Evolutionary conservation across 2,329 filamentous ascomycete genomes (phyloP).

Genomic region (Erysiphe pulchra): DNA sequence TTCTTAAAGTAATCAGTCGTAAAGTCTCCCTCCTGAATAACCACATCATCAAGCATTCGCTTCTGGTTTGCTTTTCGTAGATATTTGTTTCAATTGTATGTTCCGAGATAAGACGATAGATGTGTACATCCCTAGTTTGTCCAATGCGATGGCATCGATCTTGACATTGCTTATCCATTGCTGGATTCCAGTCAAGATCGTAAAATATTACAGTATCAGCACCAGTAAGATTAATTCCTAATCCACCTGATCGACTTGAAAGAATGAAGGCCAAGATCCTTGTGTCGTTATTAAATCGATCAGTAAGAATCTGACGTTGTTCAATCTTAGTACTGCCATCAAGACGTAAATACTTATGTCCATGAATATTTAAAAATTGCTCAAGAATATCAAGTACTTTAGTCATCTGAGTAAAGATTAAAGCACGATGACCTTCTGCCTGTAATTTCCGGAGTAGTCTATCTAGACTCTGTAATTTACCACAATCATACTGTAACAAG

Average conservation of each 20-base stretch:
- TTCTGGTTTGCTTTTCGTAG: slow-evolving; percentile 91
- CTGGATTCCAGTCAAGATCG: slow-evolving; percentile 96
- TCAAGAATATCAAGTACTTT: slow-evolving; percentile 94
- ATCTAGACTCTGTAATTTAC: slow-evolving; percentile 79
- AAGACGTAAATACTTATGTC: slow-evolving; percentile 83
- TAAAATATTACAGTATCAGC: slow-evolving; percentile 98
- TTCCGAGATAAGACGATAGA: slow-evolving; percentile 80
- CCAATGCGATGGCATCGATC: slow-evolving; percentile 93
- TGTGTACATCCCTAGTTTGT: slow-evolving; percentile 91
- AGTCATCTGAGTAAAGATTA: slow-evolving; percentile 99
- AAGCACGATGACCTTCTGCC: slow-evolving; percentile 66
- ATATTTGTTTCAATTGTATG: slow-evolving; percentile 98
- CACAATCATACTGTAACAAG: slow-evolving; percentile 91
- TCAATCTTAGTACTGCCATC: slow-evolving; percentile 95
- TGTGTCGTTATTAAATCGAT: slow-evolving; percentile 86
- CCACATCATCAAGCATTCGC: slow-evolving; percentile 88
- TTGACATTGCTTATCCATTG: slow-evolving; percentile 99
- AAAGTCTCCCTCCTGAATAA: slow-evolving; percentile 95
- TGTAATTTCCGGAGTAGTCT: slow-evolving; percentile 67
- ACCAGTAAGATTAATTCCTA: slow-evolving; percentile 90
- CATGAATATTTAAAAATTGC: slow-evolving; percentile 92
- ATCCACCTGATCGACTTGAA: slow-evolving; percentile 75
- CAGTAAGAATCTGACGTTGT: slow-evolving; percentile 79
- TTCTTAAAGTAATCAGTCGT: slow-evolving; percentile 91
- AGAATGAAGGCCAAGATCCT: slow-evolving; percentile 89